A percentile compares a stretch with the other conserved stretches of the same genome.
Evolutionary conservation across 2,329 filamentous ascomycete species (phyloP).

Genomic region (Ploettnerulaceae sp.): DNA sequence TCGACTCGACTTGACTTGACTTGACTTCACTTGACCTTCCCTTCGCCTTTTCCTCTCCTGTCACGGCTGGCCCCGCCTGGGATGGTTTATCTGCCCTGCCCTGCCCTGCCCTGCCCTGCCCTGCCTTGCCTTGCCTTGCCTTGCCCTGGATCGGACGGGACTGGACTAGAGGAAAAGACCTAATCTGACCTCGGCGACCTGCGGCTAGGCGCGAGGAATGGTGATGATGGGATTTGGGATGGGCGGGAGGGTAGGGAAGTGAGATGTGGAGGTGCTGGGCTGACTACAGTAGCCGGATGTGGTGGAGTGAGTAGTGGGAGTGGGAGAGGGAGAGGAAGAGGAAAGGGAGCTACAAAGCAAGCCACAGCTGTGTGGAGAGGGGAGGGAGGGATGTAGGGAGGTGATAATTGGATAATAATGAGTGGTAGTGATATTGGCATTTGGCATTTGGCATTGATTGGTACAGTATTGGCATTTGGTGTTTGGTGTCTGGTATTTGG

Average conservation of each 20-base stretch:
- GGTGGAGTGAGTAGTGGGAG: slow-evolving; percentile 1
- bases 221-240: not conserved
- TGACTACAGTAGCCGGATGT: slow-evolving; percentile 1
- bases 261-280: slow-evolving; percentile 7
- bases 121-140: too few species aligned
- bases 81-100: not conserved
- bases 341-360: not conserved
- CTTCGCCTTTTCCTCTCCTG: not conserved
- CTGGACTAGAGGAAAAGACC: too few species aligned
- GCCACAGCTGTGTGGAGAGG: not conserved
- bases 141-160: too few species aligned
- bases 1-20: not conserved
- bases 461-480: too few species aligned
- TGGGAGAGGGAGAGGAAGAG: not conserved
- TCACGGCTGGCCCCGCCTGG: slow-evolving; percentile 1
- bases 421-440: too few species aligned
- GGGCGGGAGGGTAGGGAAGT: not conserved
- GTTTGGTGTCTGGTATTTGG: too few species aligned
- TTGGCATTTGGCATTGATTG: too few species aligned
- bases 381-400: too few species aligned
- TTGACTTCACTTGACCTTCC: not conserved
- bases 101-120: not conserved
- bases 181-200: slow-evolving; percentile 12
- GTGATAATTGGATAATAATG: too few species aligned
- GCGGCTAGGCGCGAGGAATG: slow-evolving; percentile 11